Evolutionary conservation across 495 filamentous ascomycete genomes (phyloP), one percentile per base, ranked within the genome.

Genomic region (Tetracladium marchalianum): DNA sequence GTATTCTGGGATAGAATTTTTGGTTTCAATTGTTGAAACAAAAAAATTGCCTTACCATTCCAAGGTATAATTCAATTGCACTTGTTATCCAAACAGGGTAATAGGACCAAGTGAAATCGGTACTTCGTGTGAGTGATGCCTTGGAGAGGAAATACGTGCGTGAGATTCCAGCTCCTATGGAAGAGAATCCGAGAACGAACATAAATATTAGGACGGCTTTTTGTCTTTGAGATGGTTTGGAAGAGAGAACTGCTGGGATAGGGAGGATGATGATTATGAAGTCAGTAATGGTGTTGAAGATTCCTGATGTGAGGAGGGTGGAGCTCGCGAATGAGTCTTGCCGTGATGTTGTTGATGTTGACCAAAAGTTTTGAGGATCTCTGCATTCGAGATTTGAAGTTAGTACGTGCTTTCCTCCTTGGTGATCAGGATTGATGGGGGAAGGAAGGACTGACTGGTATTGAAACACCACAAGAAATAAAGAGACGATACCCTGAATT

Each of bases 261-360:
- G 81, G 80, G 1, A 84, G 51, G 9, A 75, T 54, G 0, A 79
- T 75, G 16, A 69, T 66, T 1, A 76, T 39, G 39, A 82, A 69
- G 50, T 84, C 81, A 13, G 75, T 77, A 31, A 73, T 51, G 17
- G 73, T 76, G 53, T 83, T 81, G 55, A 81, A 67, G 18, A 78
- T 63, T 41, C 76, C 77, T 10, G 65, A 70, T 2, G 66, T 64
- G 34, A 80, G 67, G 13, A 80, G 66, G 43, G 72, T 63, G 5
- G 53, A 64, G 7, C 39, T 72, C 67, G 43, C 77, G 57, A 39
- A 82, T 59, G 49, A 83, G 34, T 65, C 56, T 35, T 66, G 48
- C 4, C 62, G 49, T 31, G 61, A 58, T 11, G 36, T 35, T 11
- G 40, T 38, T 0, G 68, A 62, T 4, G 62, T 41, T 0, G 70